Evolutionary conservation across 345 rosid species (phyloP), one percentile per base, ranked within the genome.

Genomic region (Salix caprea): DNA sequence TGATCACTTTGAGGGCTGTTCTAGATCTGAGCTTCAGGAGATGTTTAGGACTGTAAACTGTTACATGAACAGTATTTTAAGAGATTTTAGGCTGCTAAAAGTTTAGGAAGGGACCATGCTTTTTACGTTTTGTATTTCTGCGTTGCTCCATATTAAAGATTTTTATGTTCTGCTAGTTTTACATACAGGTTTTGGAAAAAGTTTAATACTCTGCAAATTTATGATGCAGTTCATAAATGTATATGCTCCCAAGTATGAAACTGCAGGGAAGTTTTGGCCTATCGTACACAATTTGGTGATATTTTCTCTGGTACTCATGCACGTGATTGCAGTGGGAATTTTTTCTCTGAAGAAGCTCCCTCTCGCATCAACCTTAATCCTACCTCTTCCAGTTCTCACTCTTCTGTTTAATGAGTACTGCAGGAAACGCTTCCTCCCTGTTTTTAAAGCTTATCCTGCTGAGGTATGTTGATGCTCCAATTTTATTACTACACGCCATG

Each of bases 261-360:
- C 97, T 2, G 98, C 89, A 0, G 99, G 99, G 76, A 90, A 89
- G 81, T 93, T 93, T 86, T 93, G 99, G 99, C 99, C 99, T 8
- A 93, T 89, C 64, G 92, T 90, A 74, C 99, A 95, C 88, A 89
- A 93, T 75, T 89, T 94, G 0, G 89, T 87, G 93, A 88, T 93
- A 83, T 95, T 95, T 82, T 93, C 98, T 68, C 86, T 91, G 65
- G 84, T 95, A 62, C 92, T 96, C 39, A 96, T 96, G 97, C 99
- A 96, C 44, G 91, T 88, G 44, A 93, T 96, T 65, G 98, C 98
- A 30, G 73, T 96, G 50, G 99, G 98, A 65, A 80, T 96, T 26
- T 96, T 96, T 75, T 85, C 92, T 0, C 62, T 88, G 74, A 96
- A 96, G 89, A 91, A 93, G 81, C 90, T 93, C 76, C 72, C 96